Percentiles rank a stretch among this genome's conserved stretches.
These are phyloP conservation scores for Talaromyces sp. DNA, from an alignment of 2,329 filamentous ascomycete species.

Conservation along the genomic window DNA sequence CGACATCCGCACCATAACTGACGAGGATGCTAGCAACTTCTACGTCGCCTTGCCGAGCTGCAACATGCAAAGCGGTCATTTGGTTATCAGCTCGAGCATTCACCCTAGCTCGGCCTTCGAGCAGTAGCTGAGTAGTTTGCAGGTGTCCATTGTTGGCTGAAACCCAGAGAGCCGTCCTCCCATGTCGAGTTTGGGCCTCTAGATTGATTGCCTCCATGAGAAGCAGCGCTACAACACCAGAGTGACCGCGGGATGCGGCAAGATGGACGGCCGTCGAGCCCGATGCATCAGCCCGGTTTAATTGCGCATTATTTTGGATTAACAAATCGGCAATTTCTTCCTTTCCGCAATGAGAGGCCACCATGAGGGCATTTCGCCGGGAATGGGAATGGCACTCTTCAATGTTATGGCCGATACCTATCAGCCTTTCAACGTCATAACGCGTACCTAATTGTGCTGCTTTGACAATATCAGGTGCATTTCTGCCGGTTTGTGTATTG, in stretches of 20 bases:
- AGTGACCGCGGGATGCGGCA: conserved; percentile 29
- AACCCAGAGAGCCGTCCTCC: conserved; percentile 32
- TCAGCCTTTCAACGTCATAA: conserved; percentile 28
- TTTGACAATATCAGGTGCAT: conserved; percentile 31
- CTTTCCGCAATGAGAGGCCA: conserved; percentile 37
- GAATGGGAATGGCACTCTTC: conserved; percentile 26
- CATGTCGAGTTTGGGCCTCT: conserved; percentile 26
- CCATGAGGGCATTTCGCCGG: conserved; percentile 32
- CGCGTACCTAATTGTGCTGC: conserved; percentile 31
- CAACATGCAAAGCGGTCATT: conserved; percentile 31
- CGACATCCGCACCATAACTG: conserved; percentile 27
- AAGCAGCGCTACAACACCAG: conserved; percentile 23
- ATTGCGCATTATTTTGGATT: conserved; percentile 26
- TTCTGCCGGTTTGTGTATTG: conserved; percentile 21
- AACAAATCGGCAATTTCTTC: conserved; percentile 31
- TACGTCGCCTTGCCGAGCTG: conserved; percentile 29
- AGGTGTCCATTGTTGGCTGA: conserved; percentile 31
- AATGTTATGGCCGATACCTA: conserved; percentile 27
- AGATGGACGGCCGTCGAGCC: conserved; percentile 29
- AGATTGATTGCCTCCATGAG: conserved; percentile 24
- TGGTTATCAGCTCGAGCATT: conserved; percentile 30
- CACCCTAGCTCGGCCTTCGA: conserved; percentile 28
- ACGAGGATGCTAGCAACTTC: conserved; percentile 30
- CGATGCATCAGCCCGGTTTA: conserved; percentile 25
- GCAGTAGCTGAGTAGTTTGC: conserved; percentile 27